Conservation (phyloP, 1,284 basidiomycete species). For the Stygiomarasmius scandens region DNA sequence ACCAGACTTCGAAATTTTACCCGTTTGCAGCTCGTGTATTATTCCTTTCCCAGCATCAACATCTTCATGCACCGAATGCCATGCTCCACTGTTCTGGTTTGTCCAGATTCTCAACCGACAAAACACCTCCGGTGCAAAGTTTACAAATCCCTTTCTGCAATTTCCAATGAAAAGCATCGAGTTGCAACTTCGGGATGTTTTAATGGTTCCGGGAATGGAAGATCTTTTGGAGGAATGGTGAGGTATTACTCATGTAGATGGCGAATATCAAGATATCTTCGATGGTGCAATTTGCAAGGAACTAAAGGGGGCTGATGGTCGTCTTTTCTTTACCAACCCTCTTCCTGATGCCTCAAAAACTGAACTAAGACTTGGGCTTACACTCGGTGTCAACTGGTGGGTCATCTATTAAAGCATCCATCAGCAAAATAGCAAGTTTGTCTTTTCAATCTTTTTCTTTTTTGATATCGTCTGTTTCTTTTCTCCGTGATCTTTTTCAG, state of each 20-base stretch:
- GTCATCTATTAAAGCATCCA: too few species aligned
- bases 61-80: too few species aligned
- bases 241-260: constrained; percentile 7
- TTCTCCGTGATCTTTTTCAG: too few species aligned
- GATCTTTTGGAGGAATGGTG: constrained; percentile 23
- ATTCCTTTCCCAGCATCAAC: not conserved
- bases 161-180: constrained; percentile 4
- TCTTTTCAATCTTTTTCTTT: too few species aligned
- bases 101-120: not conserved
- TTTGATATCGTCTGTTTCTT: too few species aligned
- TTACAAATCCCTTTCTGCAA: not conserved
- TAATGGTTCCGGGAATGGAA: constrained; percentile 22
- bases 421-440: too few species aligned
- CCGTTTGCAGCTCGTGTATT: not conserved
- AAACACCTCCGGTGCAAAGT: not conserved
- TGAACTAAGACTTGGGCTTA: constrained; percentile 16
- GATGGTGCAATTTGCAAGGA: constrained; percentile 23
- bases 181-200: constrained; percentile 8
- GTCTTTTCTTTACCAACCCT: constrained; percentile 22
- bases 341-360: constrained; percentile 5
- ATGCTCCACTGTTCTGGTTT: too few species aligned
- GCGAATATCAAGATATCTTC: constrained; percentile 24
- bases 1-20: not conserved
- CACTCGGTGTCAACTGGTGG: too few species aligned
- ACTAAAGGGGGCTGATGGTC: constrained; percentile 20